These are phyloP conservation scores for Austroboletus rostrupii DNA, from an alignment of 1,284 basidiomycete genomes.

Conservation along the genomic window DNA sequence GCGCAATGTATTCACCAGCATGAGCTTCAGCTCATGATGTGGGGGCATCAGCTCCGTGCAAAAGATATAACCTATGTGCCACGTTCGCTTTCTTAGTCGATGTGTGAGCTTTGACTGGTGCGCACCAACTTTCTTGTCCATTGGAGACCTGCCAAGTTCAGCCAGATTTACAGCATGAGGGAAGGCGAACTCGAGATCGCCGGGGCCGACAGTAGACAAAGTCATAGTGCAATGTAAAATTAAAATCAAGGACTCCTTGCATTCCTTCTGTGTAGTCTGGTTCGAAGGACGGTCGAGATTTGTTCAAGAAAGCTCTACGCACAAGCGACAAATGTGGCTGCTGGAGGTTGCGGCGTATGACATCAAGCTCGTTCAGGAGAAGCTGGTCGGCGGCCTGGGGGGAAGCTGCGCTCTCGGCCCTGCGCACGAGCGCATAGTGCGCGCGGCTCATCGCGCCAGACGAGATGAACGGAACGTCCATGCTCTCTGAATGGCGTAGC, in stretches of 20 bases:
- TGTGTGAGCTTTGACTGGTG: background rate
- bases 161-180: constrained; percentile 69
- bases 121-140: constrained; percentile 68
- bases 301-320: constrained; percentile 26
- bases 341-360: constrained; percentile 48
- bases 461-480: constrained; percentile 71
- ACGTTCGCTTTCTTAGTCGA: background rate
- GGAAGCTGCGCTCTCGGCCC: constrained; percentile 57
- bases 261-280: constrained; percentile 42
- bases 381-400: constrained; percentile 54
- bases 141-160: constrained; percentile 55
- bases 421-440: constrained; percentile 69
- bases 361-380: constrained; percentile 53
- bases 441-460: constrained; percentile 71
- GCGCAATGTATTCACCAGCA: constrained; percentile 78
- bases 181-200: constrained; percentile 61
- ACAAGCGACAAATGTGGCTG: constrained; percentile 49
- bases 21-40: constrained; percentile 67
- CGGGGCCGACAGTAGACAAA: constrained; percentile 37
- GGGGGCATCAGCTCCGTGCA: constrained; percentile 66
- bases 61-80: constrained; percentile 62
- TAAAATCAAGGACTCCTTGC: constrained; percentile 59
- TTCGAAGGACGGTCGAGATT: constrained; percentile 10
- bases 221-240: constrained; percentile 65
- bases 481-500: constrained; percentile 25